Conservation (phyloP, 2,329 filamentous ascomycete species). For the Talaromyces sp. region DNA sequence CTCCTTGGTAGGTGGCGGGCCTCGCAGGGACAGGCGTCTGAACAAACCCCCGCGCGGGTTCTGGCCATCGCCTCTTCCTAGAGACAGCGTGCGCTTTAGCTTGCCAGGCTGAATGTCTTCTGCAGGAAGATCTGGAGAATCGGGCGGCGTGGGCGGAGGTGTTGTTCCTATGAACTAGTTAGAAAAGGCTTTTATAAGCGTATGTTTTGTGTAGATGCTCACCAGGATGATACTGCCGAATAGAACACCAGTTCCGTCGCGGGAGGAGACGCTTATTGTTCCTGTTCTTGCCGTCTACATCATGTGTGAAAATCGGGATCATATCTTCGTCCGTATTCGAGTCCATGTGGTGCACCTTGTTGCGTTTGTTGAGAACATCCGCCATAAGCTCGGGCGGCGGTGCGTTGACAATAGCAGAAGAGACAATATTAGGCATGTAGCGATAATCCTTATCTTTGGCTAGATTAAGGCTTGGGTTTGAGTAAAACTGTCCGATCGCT, state of each 20-base stretch:
- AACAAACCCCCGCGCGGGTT: constrained; percentile 40
- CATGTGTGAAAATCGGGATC: constrained; percentile 86
- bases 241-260: constrained; percentile 92
- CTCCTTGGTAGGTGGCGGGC: constrained; percentile 36
- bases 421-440: constrained; percentile 95
- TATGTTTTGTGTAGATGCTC: constrained; percentile 16
- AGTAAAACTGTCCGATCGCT: constrained; percentile 91
- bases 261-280: constrained; percentile 89
- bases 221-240: constrained; percentile 75
- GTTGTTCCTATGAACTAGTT: constrained; percentile 63
- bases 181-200: neutral
- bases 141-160: constrained; percentile 51
- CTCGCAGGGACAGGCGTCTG: constrained; percentile 42
- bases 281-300: constrained; percentile 79
- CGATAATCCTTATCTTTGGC: constrained; percentile 87
- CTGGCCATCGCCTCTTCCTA: constrained; percentile 51
- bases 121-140: constrained; percentile 35
- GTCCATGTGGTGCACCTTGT: constrained; percentile 64
- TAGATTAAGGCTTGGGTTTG: constrained; percentile 73
- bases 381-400: constrained; percentile 83
- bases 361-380: constrained; percentile 87
- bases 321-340: constrained; percentile 83
- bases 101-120: constrained; percentile 26
- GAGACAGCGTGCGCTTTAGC: constrained; percentile 55
- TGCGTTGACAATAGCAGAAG: constrained; percentile 88